phyloP scores from a whole-genome alignment of 352 stramenopile genomes.

The Phytopythium litorale region DNA sequence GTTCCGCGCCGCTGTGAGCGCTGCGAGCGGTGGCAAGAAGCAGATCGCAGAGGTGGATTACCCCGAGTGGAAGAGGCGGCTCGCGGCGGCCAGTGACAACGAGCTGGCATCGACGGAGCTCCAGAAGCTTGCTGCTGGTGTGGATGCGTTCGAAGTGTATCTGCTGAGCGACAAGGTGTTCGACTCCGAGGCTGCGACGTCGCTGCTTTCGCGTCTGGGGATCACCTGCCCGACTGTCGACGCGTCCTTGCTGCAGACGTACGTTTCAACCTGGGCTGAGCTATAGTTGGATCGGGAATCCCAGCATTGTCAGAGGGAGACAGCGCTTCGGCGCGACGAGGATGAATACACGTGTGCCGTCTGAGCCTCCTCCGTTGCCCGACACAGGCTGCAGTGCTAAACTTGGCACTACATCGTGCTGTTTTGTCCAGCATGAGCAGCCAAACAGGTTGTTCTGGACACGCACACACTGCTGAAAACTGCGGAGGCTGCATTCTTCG shows the following conservation, averaged over 20 bases:
- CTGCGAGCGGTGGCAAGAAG: slow-evolving; percentile 10
- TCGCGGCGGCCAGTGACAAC: slow-evolving; percentile 11
- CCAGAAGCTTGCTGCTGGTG: slow-evolving; percentile 52
- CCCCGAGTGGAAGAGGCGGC: slow-evolving; percentile 28
- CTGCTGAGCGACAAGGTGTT: slow-evolving; percentile 64
- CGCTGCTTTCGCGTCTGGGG: slow-evolving; percentile 29
- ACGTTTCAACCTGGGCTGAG: slow-evolving; percentile 31
- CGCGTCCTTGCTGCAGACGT: slow-evolving; percentile 33
- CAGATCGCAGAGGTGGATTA: slow-evolving; percentile 29
- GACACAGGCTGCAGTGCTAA: neutral
- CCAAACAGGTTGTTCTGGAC: neutral
- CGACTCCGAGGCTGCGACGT: slow-evolving; percentile 39
- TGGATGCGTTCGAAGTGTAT: slow-evolving; percentile 68
- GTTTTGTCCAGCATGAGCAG: neutral
- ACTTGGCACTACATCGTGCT: neutral
- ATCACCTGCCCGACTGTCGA: slow-evolving; percentile 46
- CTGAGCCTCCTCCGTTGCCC: neutral
- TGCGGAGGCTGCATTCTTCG: neutral
- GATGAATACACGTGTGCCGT: neutral
- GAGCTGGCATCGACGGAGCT: slow-evolving; percentile 29
- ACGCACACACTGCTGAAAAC: neutral
- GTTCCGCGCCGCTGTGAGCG: slow-evolving; percentile 23
- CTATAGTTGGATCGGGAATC: slow-evolving; percentile 27
- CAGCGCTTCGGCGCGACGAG: neutral
- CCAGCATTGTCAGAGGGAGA: neutral